Evolutionary conservation across 2,329 filamentous ascomycete genomes (phyloP), one percentile per base, ranked within the genome.

Genomic region (Fonsecaea multimorphosa): DNA sequence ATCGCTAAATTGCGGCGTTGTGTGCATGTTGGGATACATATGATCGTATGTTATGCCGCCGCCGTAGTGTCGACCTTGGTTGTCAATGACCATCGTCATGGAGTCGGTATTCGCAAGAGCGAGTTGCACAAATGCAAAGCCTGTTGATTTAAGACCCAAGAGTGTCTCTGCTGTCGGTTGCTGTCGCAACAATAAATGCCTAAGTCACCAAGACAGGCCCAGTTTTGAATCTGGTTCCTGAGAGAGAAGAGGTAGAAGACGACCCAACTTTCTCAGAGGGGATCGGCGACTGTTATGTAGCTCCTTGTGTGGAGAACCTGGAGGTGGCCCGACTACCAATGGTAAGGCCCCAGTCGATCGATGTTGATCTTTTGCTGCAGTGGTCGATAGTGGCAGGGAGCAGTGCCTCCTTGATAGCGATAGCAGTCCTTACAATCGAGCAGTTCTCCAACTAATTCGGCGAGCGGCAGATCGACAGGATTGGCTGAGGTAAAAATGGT

Each of bases 71-170:
- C 88, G 91, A 82, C 94, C 92, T 79, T 93, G 91, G 75, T 88
- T 88, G 82, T 97, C 92, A 83, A 97, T 87, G 79, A 93, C 91
- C 92, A 97, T 96, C 82, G 92, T 95, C 93, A 97, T 97, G 66
- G 60, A 66, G 71, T 53, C 63, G 60, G 68, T 68, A 31, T 63
- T 64, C 40, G 51, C 29, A 32, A 56, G 34, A 19, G 5, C 46
- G 40, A 61, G 22, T 27, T 22, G 7, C 22, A 54, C 24, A 29
- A 38, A 58, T 31, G 19, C 38, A n/a, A 54, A 31, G 36, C 19
- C 16, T 24, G 29, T 19, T 27, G 53, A 32, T 24, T 52, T 29
- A 32, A 38, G n/a, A 19, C n/a, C 8, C 11, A 24, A 19, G 22
- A 31, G 22, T 22, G 19, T 36, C 12, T 32, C 22, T 27, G 36